Evolutionary conservation across 768 basidiomycete genomes (phyloP).

Genomic region (Russula lepida): DNA sequence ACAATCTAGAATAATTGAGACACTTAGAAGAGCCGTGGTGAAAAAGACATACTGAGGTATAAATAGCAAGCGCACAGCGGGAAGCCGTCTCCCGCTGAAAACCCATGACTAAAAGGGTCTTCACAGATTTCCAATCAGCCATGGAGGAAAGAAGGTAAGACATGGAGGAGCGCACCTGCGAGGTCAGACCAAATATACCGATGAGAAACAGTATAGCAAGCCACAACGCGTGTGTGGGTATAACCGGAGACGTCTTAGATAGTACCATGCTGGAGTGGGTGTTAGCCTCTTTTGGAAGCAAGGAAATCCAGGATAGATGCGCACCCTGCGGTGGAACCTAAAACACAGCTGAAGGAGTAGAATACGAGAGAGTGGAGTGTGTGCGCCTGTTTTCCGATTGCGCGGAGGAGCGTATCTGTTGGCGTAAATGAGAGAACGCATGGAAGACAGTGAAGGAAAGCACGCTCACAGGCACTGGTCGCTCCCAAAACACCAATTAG

Average conservation of each 20-base stretch:
- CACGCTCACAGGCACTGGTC: slow-evolving; percentile 58
- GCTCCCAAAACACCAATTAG: slow-evolving; percentile 56
- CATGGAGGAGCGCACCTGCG: slow-evolving; percentile 27
- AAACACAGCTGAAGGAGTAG: slow-evolving; percentile 51
- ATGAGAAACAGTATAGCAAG: no score
- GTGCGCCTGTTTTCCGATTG: slow-evolving; percentile 69
- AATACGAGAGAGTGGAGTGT: slow-evolving; percentile 67
- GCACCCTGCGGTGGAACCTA: slow-evolving; percentile 30
- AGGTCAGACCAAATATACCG: slow-evolving; percentile 43
- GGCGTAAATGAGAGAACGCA: background rate
- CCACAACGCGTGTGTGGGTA: slow-evolving; percentile 41
- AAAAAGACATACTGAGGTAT: slow-evolving; percentile 37
- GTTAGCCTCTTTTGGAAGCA: background rate
- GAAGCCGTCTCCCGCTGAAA: slow-evolving; percentile 59
- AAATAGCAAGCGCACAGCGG: slow-evolving; percentile 53
- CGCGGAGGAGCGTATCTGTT: slow-evolving; percentile 45
- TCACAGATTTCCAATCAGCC: background rate
- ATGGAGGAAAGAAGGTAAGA: no score
- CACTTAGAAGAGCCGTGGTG: slow-evolving; percentile 1
- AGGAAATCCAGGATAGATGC: background rate
- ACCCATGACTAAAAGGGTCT: slow-evolving; percentile 53
- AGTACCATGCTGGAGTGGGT: slow-evolving; percentile 34
- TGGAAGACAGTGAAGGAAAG: background rate
- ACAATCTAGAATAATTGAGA: slow-evolving; percentile 40
- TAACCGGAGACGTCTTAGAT: slow-evolving; percentile 33